phyloP scores from a whole-genome alignment of 2,329 filamentous ascomycete species.

The Aspergillus tamarii region DNA sequence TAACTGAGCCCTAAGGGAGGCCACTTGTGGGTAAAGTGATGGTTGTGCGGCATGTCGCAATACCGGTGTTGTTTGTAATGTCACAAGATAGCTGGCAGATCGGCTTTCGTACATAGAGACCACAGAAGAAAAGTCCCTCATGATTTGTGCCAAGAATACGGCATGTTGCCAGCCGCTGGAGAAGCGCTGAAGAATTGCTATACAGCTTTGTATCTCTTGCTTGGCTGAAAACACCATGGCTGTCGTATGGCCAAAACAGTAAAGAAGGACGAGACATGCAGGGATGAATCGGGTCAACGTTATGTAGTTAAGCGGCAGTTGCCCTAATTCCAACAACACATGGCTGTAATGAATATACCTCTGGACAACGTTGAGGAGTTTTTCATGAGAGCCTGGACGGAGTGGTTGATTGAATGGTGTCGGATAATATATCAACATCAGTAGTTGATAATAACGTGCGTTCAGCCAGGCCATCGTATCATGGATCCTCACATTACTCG shows the following conservation, averaged over 20 bases:
- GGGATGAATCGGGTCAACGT: not conserved
- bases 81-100: not conserved
- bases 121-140: not conserved
- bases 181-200: not conserved
- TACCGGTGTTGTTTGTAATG: not conserved
- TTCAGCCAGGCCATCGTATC: conserved; percentile 14
- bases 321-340: not conserved
- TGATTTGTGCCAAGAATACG: not conserved
- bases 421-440: conserved; percentile 11
- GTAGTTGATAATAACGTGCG: conserved; percentile 12
- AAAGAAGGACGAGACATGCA: not conserved
- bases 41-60: not conserved
- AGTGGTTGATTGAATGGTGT: not conserved
- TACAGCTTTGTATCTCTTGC: not conserved
- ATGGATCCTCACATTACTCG: conserved; percentile 9
- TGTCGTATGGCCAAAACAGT: not conserved
- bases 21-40: not conserved
- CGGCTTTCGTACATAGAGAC: not conserved
- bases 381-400: not conserved
- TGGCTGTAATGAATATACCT: not conserved
- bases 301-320: not conserved
- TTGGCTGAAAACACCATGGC: not conserved
- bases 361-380: not conserved
- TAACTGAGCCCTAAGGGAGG: not conserved
- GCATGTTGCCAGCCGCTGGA: not conserved